These are phyloP conservation scores for Citeromyces hawaiiensis DNA, from an alignment of 1,139 yeast genomes.

Conservation along the genomic window DNA sequence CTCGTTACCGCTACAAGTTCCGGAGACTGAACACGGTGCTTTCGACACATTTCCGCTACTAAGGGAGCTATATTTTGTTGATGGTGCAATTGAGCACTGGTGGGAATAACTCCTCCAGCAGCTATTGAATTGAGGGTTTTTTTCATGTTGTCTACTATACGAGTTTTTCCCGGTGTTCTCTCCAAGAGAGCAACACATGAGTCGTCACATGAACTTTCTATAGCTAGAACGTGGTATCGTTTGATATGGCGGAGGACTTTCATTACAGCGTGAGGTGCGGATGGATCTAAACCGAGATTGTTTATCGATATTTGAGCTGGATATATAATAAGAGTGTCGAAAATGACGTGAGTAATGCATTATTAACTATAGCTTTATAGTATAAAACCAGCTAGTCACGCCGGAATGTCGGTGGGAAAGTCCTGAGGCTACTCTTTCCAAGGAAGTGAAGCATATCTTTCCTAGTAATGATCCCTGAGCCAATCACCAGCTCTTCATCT, in stretches of 20 bases:
- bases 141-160: constrained; percentile 46
- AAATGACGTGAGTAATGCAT: too few relatives aligned
- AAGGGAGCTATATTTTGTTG: constrained; percentile 37
- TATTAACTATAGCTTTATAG: too few relatives aligned
- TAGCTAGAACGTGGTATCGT: constrained; percentile 58
- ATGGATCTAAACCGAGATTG: too few relatives aligned
- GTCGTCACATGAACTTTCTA: constrained; percentile 94
- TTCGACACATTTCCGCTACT: constrained; percentile 22
- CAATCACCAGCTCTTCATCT: too few relatives aligned
- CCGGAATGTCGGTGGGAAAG: too few relatives aligned
- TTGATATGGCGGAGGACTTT: constrained; percentile 9
- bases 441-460: too few relatives aligned
- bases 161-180: constrained; percentile 29
- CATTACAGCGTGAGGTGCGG: too few relatives aligned
- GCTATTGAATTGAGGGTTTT: constrained; percentile 51
- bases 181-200: constrained; percentile 75
- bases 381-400: too few relatives aligned
- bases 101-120: constrained; percentile 83
- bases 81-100: constrained; percentile 75
- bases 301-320: too few relatives aligned
- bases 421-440: too few relatives aligned
- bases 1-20: constrained; percentile 82
- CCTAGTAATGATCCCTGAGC: too few relatives aligned
- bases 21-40: constrained; percentile 27
- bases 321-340: too few relatives aligned